These are phyloP conservation scores for Aspergillus sp. DNA, from an alignment of 2,329 filamentous ascomycete genomes.

Conservation along the genomic window DNA sequence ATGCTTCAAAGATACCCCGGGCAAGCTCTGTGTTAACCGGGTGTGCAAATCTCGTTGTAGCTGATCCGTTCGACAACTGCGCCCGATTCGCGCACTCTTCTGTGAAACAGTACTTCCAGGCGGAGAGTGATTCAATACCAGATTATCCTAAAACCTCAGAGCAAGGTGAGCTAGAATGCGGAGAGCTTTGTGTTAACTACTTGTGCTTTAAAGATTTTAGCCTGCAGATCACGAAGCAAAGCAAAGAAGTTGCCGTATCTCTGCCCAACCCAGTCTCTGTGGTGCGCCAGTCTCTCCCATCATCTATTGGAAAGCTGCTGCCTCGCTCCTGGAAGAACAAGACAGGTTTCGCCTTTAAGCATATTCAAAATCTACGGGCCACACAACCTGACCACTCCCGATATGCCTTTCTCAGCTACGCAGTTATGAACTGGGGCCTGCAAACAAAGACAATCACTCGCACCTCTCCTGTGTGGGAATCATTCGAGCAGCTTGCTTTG, in stretches of 20 bases:
- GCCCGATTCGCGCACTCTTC: conserved; percentile 24
- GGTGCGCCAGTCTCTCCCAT: neutral
- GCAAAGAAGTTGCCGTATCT: neutral
- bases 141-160: conserved; percentile 3
- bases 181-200: conserved; percentile 22
- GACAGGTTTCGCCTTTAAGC: neutral
- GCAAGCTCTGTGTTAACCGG: conserved; percentile 18
- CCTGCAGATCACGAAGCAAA: conserved; percentile 11
- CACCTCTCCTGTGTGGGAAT: conserved; percentile 13
- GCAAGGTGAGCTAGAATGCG: conserved; percentile 16
- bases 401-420: conserved; percentile 17
- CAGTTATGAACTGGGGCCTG: conserved; percentile 13
- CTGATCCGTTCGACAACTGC: conserved; percentile 16
- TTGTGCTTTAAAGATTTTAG: conserved; percentile 22
- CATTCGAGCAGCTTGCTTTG: conserved; percentile 14
- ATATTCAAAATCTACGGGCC: conserved; percentile 2
- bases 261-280: neutral
- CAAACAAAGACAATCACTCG: conserved; percentile 15
- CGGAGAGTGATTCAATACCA: neutral
- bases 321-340: neutral
- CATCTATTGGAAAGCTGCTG: neutral
- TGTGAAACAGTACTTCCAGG: conserved; percentile 19
- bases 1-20: conserved; percentile 13
- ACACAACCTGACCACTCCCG: conserved; percentile 4
- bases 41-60: conserved; percentile 23